Conservation (phyloP, 139 green algal genomes). For the Chlamydomonas eustigma region DNA sequence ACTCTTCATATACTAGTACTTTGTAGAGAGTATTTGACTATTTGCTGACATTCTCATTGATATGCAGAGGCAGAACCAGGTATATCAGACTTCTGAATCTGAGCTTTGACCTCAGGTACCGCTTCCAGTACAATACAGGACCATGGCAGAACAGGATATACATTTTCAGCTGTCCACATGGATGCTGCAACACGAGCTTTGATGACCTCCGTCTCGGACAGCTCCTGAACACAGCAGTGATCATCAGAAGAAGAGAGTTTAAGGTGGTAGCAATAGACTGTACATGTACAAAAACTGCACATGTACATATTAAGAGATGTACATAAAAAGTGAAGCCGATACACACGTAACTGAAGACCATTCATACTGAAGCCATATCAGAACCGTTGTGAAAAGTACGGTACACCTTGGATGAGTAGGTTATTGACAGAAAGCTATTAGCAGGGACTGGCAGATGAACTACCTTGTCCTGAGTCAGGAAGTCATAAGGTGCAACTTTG, state of each 20-base stretch:
- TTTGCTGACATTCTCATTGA: too few species aligned
- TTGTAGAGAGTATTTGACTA: too few species aligned
- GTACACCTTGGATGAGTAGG: not conserved
- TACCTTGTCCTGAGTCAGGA: conserved; percentile 62
- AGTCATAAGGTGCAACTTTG: conserved; percentile 80
- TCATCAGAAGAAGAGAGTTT: too few species aligned
- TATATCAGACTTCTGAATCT: too few species aligned
- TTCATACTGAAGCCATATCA: too few species aligned
- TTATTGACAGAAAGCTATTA: not conserved
- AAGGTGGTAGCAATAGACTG: too few species aligned
- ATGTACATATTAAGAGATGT: conserved; percentile 1
- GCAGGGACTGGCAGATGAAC: not conserved
- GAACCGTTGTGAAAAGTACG: not conserved
- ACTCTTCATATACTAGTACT: too few species aligned
- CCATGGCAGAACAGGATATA: conserved; percentile 76
- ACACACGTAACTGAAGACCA: too few species aligned
- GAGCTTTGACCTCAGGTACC: conserved; percentile 27
- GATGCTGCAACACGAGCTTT: conserved; percentile 14
- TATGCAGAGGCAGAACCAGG: too few species aligned
- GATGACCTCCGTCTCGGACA: conserved; percentile 34
- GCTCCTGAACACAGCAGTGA: too few species aligned
- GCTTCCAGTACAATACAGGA: conserved; percentile 71
- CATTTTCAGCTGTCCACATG: conserved; percentile 66
- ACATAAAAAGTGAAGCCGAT: too few species aligned
- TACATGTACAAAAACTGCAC: too few species aligned